Evolutionary conservation across 495 filamentous ascomycete genomes (phyloP), one percentile per base, ranked within the genome.

Genomic region (Aspergillus baeticus): DNA sequence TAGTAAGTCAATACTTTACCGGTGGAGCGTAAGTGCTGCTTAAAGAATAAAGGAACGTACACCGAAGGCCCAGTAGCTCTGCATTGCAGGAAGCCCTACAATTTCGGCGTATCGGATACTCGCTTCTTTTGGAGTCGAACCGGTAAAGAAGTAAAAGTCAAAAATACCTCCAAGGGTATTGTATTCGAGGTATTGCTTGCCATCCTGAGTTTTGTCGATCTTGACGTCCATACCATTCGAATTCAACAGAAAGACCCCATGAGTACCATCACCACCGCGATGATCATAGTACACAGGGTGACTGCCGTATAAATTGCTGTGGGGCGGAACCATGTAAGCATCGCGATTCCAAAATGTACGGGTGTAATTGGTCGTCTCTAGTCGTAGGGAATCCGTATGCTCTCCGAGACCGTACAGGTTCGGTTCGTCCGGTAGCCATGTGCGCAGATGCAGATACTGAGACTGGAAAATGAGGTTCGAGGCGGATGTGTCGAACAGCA

Each of bases 141-240:
- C 91, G 47, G 86, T 79, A 17, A 94, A 65, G 72, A 95, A 93
- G 71, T 93, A 94, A 41, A 96, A 84, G 68, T 96, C 91, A 10
- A 96, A 56, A 14, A 94, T 79, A 22, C 91, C 91, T 38, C 90
- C 89, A 1, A 95, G 73, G 18, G 82, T 83, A 63, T 94, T 92
- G 74, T 93, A 96, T 71, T 95, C 88, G 29, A 96, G 79, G 58
- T 87, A 93, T 63, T 92, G 88, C 7, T 81, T 81, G 0, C 76
- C 79, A 18, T 77, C 69, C 29, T 73, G 70, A 11, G 78, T 81
- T 59, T 85, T 81, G 68, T 90, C 80, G 74, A 95, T 87, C 61
- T 88, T 87, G 74, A 96, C 78, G 57, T 96, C 91, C 88, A 95
- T 93, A 13, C 90, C 91, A 63, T 92, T 90, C 37, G 84, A 87